These are phyloP conservation scores for Lasiodiplodia theobromae DNA, from an alignment of 2,329 filamentous ascomycete genomes.

Conservation along the genomic window DNA sequence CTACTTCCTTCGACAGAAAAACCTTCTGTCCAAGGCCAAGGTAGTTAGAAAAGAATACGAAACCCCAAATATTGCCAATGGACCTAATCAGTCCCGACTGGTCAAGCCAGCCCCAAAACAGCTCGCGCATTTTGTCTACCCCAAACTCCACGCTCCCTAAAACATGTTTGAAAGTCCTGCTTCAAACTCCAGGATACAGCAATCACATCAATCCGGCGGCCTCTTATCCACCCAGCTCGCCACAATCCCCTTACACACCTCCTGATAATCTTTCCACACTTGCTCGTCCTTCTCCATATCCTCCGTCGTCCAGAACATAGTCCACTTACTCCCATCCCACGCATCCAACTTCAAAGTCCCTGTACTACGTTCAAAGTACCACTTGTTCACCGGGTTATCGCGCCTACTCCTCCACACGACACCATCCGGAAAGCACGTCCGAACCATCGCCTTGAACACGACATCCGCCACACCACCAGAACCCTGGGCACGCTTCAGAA, in stretches of 20 bases:
- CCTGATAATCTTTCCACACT: constrained; percentile 58
- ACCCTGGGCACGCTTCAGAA: constrained; percentile 86
- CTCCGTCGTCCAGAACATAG: constrained; percentile 96
- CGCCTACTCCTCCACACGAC: constrained; percentile 92
- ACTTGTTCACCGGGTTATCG: constrained; percentile 96
- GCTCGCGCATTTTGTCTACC: not conserved
- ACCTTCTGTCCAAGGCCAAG: not conserved
- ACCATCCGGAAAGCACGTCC: constrained; percentile 83
- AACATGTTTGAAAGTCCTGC: not conserved
- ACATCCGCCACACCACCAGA: constrained; percentile 93
- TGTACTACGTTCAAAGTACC: constrained; percentile 92
- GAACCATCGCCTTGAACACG: constrained; percentile 94
- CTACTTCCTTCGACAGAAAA: not conserved
- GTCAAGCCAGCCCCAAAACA: not conserved
- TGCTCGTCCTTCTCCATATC: constrained; percentile 50
- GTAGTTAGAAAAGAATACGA: not conserved
- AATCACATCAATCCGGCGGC: constrained; percentile 33
- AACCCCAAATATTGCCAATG: not conserved
- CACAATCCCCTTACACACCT: constrained; percentile 55
- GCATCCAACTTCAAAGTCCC: constrained; percentile 73
- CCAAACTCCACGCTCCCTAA: not conserved
- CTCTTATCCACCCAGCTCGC: constrained; percentile 58
- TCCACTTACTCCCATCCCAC: constrained; percentile 83
- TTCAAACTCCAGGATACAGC: not conserved
- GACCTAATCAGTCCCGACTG: not conserved